A percentile compares a stretch with the other conserved stretches of the same genome.
Conservation (phyloP, 2,329 filamentous ascomycete species). For the Bertia moriformis region DNA sequence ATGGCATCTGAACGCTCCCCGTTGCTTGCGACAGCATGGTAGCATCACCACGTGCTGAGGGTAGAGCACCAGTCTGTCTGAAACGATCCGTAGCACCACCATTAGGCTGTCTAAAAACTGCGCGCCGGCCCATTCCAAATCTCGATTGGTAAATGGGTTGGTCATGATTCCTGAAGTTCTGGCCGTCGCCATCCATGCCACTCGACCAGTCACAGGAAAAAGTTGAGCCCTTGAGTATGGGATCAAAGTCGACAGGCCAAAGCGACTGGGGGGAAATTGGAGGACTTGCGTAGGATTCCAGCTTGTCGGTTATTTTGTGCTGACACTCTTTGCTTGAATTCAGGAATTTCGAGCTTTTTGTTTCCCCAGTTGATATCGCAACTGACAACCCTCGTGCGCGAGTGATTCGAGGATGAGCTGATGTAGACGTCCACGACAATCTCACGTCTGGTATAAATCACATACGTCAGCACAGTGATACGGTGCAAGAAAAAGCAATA, state of each 20-base stretch:
- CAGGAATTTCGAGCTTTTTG: too few species aligned
- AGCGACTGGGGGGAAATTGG: neutral
- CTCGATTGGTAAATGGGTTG: neutral
- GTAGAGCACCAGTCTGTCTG: neutral
- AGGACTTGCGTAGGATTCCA: neutral
- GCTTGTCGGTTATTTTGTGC: too few species aligned
- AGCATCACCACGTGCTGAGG: neutral
- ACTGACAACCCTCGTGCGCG: too few species aligned
- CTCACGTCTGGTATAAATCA: too few species aligned
- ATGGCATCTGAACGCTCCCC: neutral
- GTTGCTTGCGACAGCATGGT: neutral
- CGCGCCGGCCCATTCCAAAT: neutral
- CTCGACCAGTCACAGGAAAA: neutral
- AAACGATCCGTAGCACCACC: neutral
- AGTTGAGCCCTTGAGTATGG: neutral
- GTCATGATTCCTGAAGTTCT: neutral
- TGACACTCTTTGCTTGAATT: too few species aligned
- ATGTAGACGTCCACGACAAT: too few species aligned
- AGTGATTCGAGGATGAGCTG: too few species aligned
- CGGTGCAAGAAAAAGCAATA: too few species aligned
- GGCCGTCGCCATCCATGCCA: conserved; percentile 1
- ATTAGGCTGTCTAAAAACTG: neutral
- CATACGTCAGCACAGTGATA: too few species aligned
- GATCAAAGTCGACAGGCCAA: conserved; percentile 1
- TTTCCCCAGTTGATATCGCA: too few species aligned